Base-by-base conservation (phyloP, 1,284 basidiomycete genomes). In the Cryptococcus floricola region DNA sequence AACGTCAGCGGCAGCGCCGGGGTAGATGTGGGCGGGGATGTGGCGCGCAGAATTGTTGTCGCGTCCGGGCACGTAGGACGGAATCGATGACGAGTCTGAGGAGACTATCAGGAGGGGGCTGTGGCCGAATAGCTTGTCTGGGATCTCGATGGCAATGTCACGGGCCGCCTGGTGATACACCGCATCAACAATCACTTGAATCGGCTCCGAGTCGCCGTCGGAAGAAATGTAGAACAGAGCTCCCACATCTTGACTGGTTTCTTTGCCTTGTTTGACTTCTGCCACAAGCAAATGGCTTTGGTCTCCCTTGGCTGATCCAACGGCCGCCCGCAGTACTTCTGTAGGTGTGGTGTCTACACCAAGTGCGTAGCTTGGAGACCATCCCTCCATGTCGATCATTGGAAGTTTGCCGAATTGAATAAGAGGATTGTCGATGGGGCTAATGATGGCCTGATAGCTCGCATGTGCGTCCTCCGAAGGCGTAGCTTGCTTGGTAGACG, bases 141-240 rank as follows among this genome's bases (percentile, higher is more conserved):
- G 58, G 14, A 60, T 23, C 14, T 14, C 50, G 28, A 60, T 37
- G 8, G 48, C 16, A 27, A 60, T 28, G n/a, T 60, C 42, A 13
- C 48, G 34, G 18, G 52, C 23, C 5, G 16, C 16, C 6, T 42
- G 1, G 7, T 39, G 9, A 28, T 31, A 19, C 5, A 46, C 16
- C 9, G 53, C 41, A 28, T 50, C 19, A 10, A 55, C 28, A 38
- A 50, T 18, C n/a, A 55, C 39, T 39, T 45, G 42, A 8, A 27
- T 23, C 31, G 28, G 18, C 5, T 43, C 34, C 14, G 48, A 27
- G 4, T 45, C 42, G 5, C 27, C 48, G 19, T 44, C 10, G n/a
- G 39, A 27, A 7, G 53, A 28, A 38, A 27, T n/a, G 31, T 42
- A 23, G 16, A 50, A 34, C 3, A 56, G 39, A 16, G 49, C 54